These are phyloP conservation scores for Ophiostoma perfectum DNA, from an alignment of 2,329 filamentous ascomycete species.

Conservation along the genomic window DNA sequence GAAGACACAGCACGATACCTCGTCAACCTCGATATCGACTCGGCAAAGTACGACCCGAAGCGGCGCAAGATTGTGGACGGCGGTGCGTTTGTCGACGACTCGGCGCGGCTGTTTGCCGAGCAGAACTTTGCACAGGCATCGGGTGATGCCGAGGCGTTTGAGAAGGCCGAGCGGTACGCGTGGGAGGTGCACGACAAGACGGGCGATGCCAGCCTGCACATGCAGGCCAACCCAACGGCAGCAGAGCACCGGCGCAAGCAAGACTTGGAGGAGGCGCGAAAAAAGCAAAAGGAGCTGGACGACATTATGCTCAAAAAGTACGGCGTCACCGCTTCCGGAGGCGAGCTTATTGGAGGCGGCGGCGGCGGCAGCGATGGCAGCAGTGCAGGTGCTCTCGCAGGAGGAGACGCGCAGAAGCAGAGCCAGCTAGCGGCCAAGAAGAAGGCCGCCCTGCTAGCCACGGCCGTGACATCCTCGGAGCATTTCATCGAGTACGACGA, in stretches of 20 bases:
- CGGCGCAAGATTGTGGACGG: slow-evolving; percentile 84
- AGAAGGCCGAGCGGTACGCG: slow-evolving; percentile 79
- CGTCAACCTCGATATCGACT: slow-evolving; percentile 89
- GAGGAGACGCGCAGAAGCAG: neutral
- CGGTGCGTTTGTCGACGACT: slow-evolving; percentile 72
- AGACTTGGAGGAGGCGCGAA: slow-evolving; percentile 66
- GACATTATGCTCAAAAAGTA: slow-evolving; percentile 76
- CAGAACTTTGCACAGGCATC: slow-evolving; percentile 86
- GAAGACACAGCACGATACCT: slow-evolving; percentile 98
- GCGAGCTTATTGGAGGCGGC: neutral
- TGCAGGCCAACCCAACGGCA: slow-evolving; percentile 94
- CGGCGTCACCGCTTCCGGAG: slow-evolving; percentile 44
- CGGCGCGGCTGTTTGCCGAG: slow-evolving; percentile 78
- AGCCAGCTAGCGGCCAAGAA: neutral
- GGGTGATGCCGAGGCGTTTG: slow-evolving; percentile 89
- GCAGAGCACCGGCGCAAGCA: slow-evolving; percentile 80
- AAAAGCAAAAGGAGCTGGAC: slow-evolving; percentile 61
- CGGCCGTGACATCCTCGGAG: slow-evolving; percentile 73
- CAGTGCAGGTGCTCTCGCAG: neutral
- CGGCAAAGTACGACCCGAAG: slow-evolving; percentile 96
- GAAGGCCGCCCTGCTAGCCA: slow-evolving; percentile 47
- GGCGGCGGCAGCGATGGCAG: neutral
- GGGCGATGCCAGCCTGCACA: slow-evolving; percentile 72
- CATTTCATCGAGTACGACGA: slow-evolving; percentile 93
- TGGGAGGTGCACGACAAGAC: slow-evolving; percentile 90